These are phyloP conservation scores for Quillaja saponaria DNA, from an alignment of 306 rosid genomes.

Conservation along the genomic window DNA sequence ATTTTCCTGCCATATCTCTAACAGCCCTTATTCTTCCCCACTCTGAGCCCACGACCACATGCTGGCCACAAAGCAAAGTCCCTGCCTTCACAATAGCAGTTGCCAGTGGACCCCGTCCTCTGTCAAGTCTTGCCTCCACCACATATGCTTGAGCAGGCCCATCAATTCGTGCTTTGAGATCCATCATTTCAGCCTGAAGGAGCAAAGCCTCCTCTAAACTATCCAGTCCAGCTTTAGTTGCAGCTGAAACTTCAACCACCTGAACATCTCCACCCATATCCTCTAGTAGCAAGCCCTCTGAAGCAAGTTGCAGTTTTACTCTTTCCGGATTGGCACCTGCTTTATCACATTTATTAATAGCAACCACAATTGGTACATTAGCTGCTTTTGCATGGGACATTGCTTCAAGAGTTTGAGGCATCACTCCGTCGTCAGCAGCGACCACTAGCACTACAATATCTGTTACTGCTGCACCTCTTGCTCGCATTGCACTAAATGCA, in stretches of 20 bases:
- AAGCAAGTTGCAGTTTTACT: conserved; percentile 86
- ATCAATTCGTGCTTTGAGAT: conserved; percentile 83
- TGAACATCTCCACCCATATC: conserved; percentile 98
- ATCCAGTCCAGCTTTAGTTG: conserved; percentile 76
- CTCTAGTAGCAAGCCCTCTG: conserved; percentile 89
- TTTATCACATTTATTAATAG: conserved; percentile 95
- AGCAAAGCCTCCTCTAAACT: conserved; percentile 80
- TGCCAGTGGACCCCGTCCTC: conserved; percentile 85
- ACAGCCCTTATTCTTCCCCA: conserved; percentile 95
- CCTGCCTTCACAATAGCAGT: conserved; percentile 96
- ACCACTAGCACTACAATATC: conserved; percentile 92
- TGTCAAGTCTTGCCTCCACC: conserved; percentile 96
- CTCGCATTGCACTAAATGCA: conserved; percentile 98
- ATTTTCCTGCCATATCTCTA: conserved; percentile 63
- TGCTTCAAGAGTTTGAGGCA: conserved; percentile 98
- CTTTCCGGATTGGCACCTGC: conserved; percentile 92
- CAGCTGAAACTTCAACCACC: conserved; percentile 84
- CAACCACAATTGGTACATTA: conserved; percentile 87
- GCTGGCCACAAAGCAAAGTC: conserved; percentile 74
- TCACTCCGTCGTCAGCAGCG: conserved; percentile 97
- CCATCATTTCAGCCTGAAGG: conserved; percentile 97
- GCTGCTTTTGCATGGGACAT: conserved; percentile 90
- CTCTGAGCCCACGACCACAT: conserved; percentile 86
- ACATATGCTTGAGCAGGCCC: conserved; percentile 99
- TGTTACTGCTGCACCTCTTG: conserved; percentile 95